Evolutionary conservation across 192 early-diverging fungal genomes (phyloP), one percentile per base, ranked within the genome.

Genomic region (Linnemannia schmuckeri): DNA sequence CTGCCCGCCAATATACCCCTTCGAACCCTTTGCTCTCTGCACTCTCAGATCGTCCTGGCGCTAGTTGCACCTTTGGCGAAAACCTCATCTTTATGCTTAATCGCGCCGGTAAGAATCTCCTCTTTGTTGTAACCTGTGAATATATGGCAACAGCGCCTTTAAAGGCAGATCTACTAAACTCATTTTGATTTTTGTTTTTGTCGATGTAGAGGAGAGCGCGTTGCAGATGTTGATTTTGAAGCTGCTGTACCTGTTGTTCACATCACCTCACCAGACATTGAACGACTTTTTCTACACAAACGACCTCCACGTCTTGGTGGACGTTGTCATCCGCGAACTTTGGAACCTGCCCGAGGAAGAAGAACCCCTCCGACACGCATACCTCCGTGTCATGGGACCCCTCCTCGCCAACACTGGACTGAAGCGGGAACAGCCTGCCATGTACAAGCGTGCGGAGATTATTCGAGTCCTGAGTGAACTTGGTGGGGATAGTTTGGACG

Each of bases 31-130:
- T 96, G 8, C 63, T 96, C 66, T 47, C 72, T 55, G 90, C 87
- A 7, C 73, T 96, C 1, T 54, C 74, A 5, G 78, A 88, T 37
- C 88, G 94, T 71, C 81, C 92, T 42, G 90, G 93, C 42, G 87
- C 88, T 37, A 92, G 94, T 82, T 96, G 95, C 70, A 97, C 96
- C 20, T 95, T 99, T 80, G 91, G 94, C 9, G 97, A 96, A 47
- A 99, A 97, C 81, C 81, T 99, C 30, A 94, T 99, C 70, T 97
- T 99, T 83, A 94, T 99, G 88, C 89, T 99, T 75, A 99, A 99
- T 86, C 94, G 97, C 41, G 94, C 95, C 37, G 94, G 97, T 91
- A 93, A 90, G 81, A 7, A 35, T 20, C 3, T 55, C 18, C 5
- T 74, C 4, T 40, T 20, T 33, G 17, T 10, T 18, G 35, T 2